Evolutionary conservation across 176 grass and related monocot genomes (phyloP).

Genomic region (Phyllostachys edulis): DNA sequence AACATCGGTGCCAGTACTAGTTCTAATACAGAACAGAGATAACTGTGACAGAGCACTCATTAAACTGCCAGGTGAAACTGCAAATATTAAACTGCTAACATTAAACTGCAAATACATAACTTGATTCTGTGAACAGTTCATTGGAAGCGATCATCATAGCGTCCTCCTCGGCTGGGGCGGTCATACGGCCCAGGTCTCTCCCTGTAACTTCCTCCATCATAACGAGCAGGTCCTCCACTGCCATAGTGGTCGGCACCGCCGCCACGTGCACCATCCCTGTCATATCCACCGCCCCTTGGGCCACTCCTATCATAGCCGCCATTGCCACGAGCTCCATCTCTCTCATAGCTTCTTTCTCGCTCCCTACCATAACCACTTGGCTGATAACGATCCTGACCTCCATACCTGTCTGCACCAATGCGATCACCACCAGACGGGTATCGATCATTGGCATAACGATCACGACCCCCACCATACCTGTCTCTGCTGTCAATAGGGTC

Average conservation of each 20-base stretch:
- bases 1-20: not conserved
- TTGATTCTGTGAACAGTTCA: not conserved
- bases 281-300: slow-evolving; percentile 44
- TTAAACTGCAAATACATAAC: slow-evolving; percentile 30
- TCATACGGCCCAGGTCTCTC: slow-evolving; percentile 68
- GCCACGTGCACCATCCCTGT: slow-evolving; percentile 55
- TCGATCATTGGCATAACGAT: slow-evolving; percentile 55
- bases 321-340: slow-evolving; percentile 40
- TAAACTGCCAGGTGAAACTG: slow-evolving; percentile 2
- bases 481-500: slow-evolving; percentile 61
- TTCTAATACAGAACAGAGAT: slow-evolving; percentile 21
- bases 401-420: slow-evolving; percentile 53
- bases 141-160: slow-evolving; percentile 58
- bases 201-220: slow-evolving; percentile 54
- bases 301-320: slow-evolving; percentile 44
- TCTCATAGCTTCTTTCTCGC: slow-evolving; percentile 61
- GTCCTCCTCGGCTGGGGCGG: slow-evolving; percentile 53
- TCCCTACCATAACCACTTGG: slow-evolving; percentile 52
- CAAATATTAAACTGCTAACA: slow-evolving; percentile 15
- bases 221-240: slow-evolving; percentile 45
- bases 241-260: slow-evolving; percentile 37
- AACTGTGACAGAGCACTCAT: slow-evolving; percentile 7
- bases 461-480: slow-evolving; percentile 47
- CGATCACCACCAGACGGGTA: slow-evolving; percentile 48
- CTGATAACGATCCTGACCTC: slow-evolving; percentile 45